These are phyloP conservation scores for Phialophora chinensis DNA, from an alignment of 2,329 filamentous ascomycete species.

Conservation along the genomic window DNA sequence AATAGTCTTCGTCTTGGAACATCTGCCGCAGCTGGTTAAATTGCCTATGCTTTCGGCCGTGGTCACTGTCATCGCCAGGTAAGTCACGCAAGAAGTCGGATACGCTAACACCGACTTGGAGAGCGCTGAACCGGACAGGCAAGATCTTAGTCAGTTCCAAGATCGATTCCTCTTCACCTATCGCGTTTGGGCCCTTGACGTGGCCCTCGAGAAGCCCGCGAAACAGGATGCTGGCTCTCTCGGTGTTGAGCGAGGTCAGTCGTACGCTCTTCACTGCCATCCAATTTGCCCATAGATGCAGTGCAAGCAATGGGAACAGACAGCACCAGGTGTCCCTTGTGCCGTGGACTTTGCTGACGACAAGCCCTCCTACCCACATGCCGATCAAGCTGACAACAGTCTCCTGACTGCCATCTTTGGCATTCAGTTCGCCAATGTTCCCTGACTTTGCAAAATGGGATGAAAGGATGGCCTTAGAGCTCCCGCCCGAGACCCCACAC, in stretches of 20 bases:
- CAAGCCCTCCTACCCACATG: conserved; percentile 80
- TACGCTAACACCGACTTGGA: conserved; percentile 28
- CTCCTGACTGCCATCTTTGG: conserved; percentile 94
- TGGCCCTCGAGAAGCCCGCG: conserved; percentile 40
- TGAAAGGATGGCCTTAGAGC: conserved; percentile 87
- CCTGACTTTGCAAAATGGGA: conserved; percentile 88
- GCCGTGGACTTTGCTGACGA: conserved; percentile 77
- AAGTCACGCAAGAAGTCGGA: conserved; percentile 23
- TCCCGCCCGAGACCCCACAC: conserved; percentile 88
- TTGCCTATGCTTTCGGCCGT: not conserved
- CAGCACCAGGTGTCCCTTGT: conserved; percentile 74
- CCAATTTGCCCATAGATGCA: conserved; percentile 86
- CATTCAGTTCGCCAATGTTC: conserved; percentile 91
- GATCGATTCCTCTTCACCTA: conserved; percentile 31
- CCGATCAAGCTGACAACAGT: conserved; percentile 88
- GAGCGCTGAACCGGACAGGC: not conserved
- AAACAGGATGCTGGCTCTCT: conserved; percentile 81
- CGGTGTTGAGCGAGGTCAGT: conserved; percentile 83
- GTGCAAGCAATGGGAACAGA: conserved; percentile 72
- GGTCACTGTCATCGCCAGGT: conserved; percentile 1
- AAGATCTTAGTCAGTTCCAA: conserved; percentile 8
- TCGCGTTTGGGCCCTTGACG: conserved; percentile 20
- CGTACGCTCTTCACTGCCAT: conserved; percentile 81
- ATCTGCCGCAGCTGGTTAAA: conserved; percentile 46
- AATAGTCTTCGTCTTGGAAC: conserved; percentile 62